Base-by-base conservation (phyloP, 441 rosid genomes). In the Biscutella laevigata region DNA sequence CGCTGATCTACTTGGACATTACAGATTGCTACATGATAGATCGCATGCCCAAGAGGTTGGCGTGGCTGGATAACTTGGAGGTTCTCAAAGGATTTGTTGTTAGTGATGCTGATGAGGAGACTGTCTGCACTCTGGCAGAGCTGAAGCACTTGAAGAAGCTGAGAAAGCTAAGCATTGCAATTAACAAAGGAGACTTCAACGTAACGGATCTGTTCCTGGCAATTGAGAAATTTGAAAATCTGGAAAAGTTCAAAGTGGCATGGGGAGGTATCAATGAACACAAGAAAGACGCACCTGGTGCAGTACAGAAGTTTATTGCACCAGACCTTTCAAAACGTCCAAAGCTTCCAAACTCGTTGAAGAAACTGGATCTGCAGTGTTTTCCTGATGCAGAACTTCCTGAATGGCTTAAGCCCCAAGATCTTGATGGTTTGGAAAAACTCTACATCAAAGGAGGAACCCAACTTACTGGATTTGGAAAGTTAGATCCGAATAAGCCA, bases 21-120 rank as follows among this genome's bases (percentile, higher is more conserved):
- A 81, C 82, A 0, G 83, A 66, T 13, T 81, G 91, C 53, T 60
- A 70, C 68, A 51, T 71, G 70, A 55, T 81, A 5, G 84, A 77
- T 15, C 39, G 53, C 9, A 61, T 79, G 46, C 92, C 92, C 32
- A 65, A 64, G 54, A 53, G 62, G 45, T 22, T 79, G 19, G 30
- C 58, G 4, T 33, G 69, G 57, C 78, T 77, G 11, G 8, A 32
- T 0, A 46, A 73, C n/a, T 71, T 80, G 40, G 62, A 69, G 60
- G 79, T 80, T 10, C 70, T 80, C 4, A 66, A 77, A 12, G 86
- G 86, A 19, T 77, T 80, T 64, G 68, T 73, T 40, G 58, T 77
- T 11, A 52, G 68, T 12, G 67, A 77, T 41, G 35, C 32, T 12
- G 53, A 19, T 6, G 33, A 35, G 1, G 62, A 54, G 34, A 25